A percentile compares a stretch with the other conserved stretches of the same genome.
Conservation (phyloP, 495 filamentous ascomycete species). For the Aspergillus campestris region DNA sequence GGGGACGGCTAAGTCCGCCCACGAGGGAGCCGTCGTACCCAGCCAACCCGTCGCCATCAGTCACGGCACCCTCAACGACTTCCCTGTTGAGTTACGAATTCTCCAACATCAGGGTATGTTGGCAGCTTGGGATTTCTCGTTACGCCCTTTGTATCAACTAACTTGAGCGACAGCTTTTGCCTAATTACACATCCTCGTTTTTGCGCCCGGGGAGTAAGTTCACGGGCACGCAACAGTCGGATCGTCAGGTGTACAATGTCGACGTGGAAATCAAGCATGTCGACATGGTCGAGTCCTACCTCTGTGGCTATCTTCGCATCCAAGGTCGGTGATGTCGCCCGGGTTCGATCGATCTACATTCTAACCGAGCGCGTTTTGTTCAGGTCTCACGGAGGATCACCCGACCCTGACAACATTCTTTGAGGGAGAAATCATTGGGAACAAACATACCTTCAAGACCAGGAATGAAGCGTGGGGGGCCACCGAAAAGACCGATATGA, state of each 20-base stretch:
- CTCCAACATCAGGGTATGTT: conserved; percentile 55
- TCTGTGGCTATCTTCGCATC: conserved; percentile 93
- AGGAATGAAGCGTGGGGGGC: conserved; percentile 87
- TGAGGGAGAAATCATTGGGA: conserved; percentile 95
- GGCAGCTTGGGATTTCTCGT: not conserved
- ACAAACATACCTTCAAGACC: conserved; percentile 88
- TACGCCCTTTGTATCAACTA: conserved; percentile 5
- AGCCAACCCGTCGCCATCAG: conserved; percentile 20
- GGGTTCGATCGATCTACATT: conserved; percentile 11
- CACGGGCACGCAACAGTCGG: conserved; percentile 82
- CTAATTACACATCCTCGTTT: conserved; percentile 64
- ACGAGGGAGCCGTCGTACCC: conserved; percentile 22
- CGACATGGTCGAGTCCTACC: conserved; percentile 86
- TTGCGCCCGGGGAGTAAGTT: conserved; percentile 85
- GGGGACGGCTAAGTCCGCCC: conserved; percentile 25
- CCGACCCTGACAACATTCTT: conserved; percentile 97
- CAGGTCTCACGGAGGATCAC: conserved; percentile 90
- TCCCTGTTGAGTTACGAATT: conserved; percentile 56
- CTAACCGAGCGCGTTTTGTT: conserved; percentile 2
- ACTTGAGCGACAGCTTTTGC: conserved; percentile 27
- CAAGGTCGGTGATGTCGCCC: conserved; percentile 57
- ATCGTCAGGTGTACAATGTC: conserved; percentile 84
- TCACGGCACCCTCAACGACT: conserved; percentile 27
- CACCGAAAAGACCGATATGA: conserved; percentile 82
- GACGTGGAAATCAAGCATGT: conserved; percentile 97